Evolutionary conservation across 257 asterid species (phyloP).

Genomic region (Fraxinus quadrangulata): DNA sequence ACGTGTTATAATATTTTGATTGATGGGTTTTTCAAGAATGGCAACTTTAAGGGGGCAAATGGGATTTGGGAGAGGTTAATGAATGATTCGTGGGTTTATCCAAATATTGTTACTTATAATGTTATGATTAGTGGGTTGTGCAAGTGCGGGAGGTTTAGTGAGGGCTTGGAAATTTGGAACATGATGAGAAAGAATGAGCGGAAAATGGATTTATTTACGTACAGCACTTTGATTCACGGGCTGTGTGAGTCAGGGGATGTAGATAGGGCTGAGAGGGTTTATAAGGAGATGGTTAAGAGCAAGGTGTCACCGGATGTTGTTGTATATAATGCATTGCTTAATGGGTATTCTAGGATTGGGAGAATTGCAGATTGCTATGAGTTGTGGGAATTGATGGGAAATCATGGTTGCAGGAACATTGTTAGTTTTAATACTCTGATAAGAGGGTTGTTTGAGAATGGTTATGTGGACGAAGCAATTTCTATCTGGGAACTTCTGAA

Average conservation of each 20-base stretch:
- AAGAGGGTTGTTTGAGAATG: conserved; percentile 61
- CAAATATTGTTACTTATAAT: conserved; percentile 71
- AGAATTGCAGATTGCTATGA: conserved; percentile 47
- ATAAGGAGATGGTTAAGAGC: conserved; percentile 53
- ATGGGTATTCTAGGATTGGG: conserved; percentile 61
- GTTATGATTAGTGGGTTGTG: conserved; percentile 85
- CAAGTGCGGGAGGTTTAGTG: conserved; percentile 64
- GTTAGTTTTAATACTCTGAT: conserved; percentile 81
- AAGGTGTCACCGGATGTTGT: conserved; percentile 64
- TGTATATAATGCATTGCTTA: conserved; percentile 67
- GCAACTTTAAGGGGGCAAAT: conserved; percentile 50
- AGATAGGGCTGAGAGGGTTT: conserved; percentile 69
- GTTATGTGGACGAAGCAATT: conserved; percentile 55
- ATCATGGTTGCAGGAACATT: conserved; percentile 58
- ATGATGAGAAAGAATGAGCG: conserved; percentile 68
- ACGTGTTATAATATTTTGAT: conserved; percentile 75
- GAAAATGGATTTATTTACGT: conserved; percentile 69
- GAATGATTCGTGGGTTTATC: conserved; percentile 55
- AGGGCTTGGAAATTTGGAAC: conserved; percentile 64
- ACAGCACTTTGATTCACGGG: conserved; percentile 75
- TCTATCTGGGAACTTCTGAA: conserved; percentile 59
- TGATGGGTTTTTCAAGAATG: conserved; percentile 66
- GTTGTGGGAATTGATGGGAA: conserved; percentile 83
- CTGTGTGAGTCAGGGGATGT: conserved; percentile 68
- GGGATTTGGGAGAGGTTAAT: conserved; percentile 71